These are phyloP conservation scores for Solanum lycopersicoides DNA, from an alignment of 257 asterid genomes.

Conservation along the genomic window DNA sequence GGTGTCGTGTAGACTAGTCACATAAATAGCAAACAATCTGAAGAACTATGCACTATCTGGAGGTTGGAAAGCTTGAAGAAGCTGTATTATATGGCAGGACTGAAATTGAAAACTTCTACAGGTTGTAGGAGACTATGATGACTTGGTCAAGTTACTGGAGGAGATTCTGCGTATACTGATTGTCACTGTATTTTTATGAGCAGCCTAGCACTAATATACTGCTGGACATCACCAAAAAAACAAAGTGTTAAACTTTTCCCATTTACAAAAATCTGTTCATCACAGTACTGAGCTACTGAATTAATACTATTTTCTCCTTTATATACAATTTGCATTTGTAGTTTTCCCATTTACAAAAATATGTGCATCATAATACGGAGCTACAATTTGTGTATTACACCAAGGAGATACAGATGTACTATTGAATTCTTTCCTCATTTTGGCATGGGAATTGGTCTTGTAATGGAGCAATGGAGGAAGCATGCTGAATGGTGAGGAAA, in stretches of 20 bases:
- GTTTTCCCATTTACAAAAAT: too few relatives aligned
- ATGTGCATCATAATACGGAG: background rate
- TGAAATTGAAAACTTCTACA: constrained; percentile 58
- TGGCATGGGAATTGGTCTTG: background rate
- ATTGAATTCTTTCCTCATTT: background rate
- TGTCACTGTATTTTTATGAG: background rate
- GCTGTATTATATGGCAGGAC: constrained; percentile 66
- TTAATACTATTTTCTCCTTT: background rate
- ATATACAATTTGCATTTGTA: too few relatives aligned
- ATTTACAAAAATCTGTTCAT: background rate
- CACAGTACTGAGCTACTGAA: background rate
- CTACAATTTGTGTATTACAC: background rate
- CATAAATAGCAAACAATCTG: too few relatives aligned
- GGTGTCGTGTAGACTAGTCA: too few relatives aligned
- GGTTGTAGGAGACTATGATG: constrained; percentile 36
- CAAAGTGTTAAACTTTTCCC: background rate
- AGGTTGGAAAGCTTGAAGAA: constrained; percentile 67
- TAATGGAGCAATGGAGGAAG: background rate
- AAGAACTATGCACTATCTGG: background rate
- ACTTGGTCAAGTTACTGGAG: constrained; percentile 54
- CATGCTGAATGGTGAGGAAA: background rate
- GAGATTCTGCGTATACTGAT: background rate
- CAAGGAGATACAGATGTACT: background rate
- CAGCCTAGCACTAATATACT: background rate
- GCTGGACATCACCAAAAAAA: background rate